Percentiles rank a stretch among this genome's conserved stretches.
These are phyloP conservation scores for Spirogloea muscicola DNA, from an alignment of 139 green algal genomes.

Conservation along the genomic window DNA sequence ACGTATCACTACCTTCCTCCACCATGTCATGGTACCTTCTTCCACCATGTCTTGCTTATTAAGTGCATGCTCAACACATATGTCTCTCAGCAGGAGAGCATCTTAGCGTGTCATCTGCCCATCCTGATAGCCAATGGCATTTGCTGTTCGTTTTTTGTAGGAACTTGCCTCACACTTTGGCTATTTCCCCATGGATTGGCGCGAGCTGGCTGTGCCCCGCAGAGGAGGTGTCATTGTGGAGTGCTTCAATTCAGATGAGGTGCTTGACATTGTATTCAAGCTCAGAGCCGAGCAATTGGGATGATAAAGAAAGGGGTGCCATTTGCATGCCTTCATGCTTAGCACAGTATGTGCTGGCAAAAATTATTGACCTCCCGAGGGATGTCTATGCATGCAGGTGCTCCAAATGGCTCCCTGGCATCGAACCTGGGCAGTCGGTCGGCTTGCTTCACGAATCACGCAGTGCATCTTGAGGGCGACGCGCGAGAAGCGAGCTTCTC, in stretches of 20 bases:
- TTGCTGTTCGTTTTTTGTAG: slow-evolving; percentile 21
- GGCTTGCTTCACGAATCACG: slow-evolving; percentile 18
- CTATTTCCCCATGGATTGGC: slow-evolving; percentile 52
- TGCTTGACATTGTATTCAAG: slow-evolving; percentile 17
- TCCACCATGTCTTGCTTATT: no score
- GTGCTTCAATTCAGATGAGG: slow-evolving; percentile 54
- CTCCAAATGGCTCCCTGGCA: slow-evolving; percentile 46
- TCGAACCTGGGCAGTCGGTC: slow-evolving; percentile 21
- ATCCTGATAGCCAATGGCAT: not conserved
- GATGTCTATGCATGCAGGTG: slow-evolving; percentile 5
- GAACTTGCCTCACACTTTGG: slow-evolving; percentile 45
- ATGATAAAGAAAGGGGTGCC: not conserved
- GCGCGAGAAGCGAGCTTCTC: no score
- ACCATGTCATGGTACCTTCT: no score
- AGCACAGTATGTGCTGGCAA: no score
- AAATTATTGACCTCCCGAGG: no score
- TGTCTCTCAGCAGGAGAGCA: no score
- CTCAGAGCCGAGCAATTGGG: not conserved
- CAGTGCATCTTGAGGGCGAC: no score
- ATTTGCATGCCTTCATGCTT: not conserved
- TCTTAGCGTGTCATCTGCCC: no score
- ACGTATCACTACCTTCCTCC: no score
- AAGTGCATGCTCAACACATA: no score
- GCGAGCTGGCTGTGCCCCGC: slow-evolving; percentile 50
- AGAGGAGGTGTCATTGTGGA: slow-evolving; percentile 51